Evolutionary conservation across 331 rosid species (phyloP).

Genomic region (Pyracantha coccinea): DNA sequence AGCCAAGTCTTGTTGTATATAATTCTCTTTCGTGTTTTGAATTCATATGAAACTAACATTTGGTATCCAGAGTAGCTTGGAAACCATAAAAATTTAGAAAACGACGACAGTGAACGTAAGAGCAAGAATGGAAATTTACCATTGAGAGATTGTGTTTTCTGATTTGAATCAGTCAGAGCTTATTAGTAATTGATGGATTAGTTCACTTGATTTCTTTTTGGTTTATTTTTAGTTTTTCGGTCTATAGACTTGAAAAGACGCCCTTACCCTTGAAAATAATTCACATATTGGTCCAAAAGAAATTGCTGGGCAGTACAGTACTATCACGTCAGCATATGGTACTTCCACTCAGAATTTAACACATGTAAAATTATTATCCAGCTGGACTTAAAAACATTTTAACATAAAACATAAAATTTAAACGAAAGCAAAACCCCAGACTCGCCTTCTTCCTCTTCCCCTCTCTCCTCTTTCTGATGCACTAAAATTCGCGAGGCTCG

Average conservation of each 20-base stretch:
- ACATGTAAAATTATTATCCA: too few species aligned
- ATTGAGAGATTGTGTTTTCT: constrained; percentile 43
- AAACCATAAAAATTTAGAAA: background rate
- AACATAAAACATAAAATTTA: too few species aligned
- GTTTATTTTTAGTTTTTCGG: background rate
- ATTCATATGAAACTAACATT: background rate
- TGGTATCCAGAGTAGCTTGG: background rate
- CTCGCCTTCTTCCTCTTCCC: too few species aligned
- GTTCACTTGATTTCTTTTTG: background rate
- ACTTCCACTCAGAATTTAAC: too few species aligned
- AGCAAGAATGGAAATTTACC: constrained; percentile 25
- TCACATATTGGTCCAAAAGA: background rate
- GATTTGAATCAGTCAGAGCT: constrained; percentile 18
- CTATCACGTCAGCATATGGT: too few species aligned
- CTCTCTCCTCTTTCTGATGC: too few species aligned
- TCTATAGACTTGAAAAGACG: background rate
- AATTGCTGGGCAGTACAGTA: too few species aligned
- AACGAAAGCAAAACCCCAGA: too few species aligned
- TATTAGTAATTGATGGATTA: too few species aligned
- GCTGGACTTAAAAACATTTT: too few species aligned
- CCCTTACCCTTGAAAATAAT: background rate
- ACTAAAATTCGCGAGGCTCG: too few species aligned
- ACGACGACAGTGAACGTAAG: background rate
- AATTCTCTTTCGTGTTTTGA: background rate
- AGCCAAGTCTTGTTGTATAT: too few species aligned